Evolutionary conservation across 192 early-diverging fungal genomes (phyloP).

Genomic region (Funneliformis mosseae): DNA sequence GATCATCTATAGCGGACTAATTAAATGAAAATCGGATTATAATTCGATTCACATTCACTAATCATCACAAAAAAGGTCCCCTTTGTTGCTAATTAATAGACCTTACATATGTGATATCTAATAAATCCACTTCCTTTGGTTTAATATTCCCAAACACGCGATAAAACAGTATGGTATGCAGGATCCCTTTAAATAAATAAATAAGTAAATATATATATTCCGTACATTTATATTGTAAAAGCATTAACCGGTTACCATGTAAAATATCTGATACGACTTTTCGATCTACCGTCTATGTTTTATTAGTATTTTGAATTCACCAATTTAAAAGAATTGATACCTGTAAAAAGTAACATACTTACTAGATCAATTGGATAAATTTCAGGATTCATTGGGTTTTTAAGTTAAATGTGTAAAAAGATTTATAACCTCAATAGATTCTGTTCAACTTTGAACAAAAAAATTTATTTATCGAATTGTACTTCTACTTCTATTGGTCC

Average conservation of each 20-base stretch:
- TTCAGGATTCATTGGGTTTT: slow-evolving; percentile 19
- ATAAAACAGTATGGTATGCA: slow-evolving; percentile 67
- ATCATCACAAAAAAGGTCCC: background rate
- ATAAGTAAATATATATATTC: background rate
- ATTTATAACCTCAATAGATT: too few species aligned
- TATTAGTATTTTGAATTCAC: background rate
- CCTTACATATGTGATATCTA: slow-evolving; percentile 59
- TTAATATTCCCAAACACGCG: slow-evolving; percentile 55
- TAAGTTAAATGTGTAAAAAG: too few species aligned
- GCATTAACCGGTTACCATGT: slow-evolving; percentile 34
- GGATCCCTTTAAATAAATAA: slow-evolving; percentile 39
- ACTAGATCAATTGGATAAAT: slow-evolving; percentile 47
- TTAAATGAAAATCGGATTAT: background rate
- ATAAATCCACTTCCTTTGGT: slow-evolving; percentile 55
- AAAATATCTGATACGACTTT: slow-evolving; percentile 41
- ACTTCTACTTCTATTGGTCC: too few species aligned
- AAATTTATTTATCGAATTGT: too few species aligned
- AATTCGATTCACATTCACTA: background rate
- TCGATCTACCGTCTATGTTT: slow-evolving; percentile 39
- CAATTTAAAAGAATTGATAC: background rate
- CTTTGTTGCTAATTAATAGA: background rate
- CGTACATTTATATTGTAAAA: background rate
- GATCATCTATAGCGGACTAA: slow-evolving; percentile 58
- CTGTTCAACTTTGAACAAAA: too few species aligned
- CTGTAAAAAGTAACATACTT: background rate